Conservation (phyloP, 345 rosid genomes). For the Isatis tinctoria region DNA sequence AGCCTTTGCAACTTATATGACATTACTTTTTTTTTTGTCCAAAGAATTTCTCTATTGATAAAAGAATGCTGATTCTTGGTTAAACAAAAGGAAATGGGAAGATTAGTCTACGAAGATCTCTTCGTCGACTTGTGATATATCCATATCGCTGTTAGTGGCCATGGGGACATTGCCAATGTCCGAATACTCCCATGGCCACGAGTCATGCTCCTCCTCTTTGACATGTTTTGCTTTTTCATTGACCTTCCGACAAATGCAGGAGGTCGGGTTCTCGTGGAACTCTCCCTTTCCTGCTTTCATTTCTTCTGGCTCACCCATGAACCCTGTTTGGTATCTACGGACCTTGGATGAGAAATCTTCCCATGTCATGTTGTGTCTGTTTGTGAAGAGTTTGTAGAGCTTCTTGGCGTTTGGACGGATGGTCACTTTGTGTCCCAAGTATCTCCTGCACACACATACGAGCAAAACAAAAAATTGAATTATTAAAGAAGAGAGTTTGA, state of each 20-base stretch:
- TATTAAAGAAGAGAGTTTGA: neutral
- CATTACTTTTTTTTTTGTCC: neutral
- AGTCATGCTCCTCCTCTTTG: conserved; percentile 48
- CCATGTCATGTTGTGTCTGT: conserved; percentile 73
- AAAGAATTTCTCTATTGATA: neutral
- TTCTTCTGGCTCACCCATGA: conserved; percentile 89
- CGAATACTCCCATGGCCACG: conserved; percentile 34
- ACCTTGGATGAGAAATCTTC: conserved; percentile 70
- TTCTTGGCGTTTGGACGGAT: conserved; percentile 83
- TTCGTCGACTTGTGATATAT: neutral
- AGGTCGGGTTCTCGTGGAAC: conserved; percentile 82
- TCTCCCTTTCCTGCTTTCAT: conserved; percentile 70
- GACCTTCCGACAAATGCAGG: conserved; percentile 65
- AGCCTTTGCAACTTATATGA: neutral
- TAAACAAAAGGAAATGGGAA: neutral
- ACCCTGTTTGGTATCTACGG: conserved; percentile 56
- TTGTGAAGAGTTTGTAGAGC: conserved; percentile 57
- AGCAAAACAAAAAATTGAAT: neutral
- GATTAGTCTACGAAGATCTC: conserved; percentile 1
- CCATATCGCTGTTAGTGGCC: neutral
- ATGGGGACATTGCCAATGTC: conserved; percentile 24
- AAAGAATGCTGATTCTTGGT: neutral
- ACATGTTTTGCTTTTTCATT: conserved; percentile 19
- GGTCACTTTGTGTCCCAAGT: conserved; percentile 88
- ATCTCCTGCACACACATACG: conserved; percentile 51